Evolutionary conservation across 225 moss, liverwort and hornwort genomes (phyloP), one percentile per base, ranked within the genome.

Genomic region (Lunularia cruciata): DNA sequence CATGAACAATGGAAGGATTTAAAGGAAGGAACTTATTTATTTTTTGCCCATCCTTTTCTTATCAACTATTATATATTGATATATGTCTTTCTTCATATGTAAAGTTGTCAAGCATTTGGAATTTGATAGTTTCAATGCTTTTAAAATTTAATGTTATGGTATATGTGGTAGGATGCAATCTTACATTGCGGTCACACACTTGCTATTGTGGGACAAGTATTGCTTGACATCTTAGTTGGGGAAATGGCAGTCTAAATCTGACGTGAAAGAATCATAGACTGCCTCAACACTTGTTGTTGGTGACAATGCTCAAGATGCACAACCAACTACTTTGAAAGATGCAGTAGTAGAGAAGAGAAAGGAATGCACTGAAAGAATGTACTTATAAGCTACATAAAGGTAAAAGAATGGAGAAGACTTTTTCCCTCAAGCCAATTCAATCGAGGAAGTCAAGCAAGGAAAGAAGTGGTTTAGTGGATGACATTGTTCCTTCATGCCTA

Each of bases 381-480:
- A 84, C 37, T 80, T 88, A 70, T 78, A 88, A 75, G 83, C 73
- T 8, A 84, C 83, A 57, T 86, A 90, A 64, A 85, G 92, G 70
- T 75, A 76, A 83, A 90, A 63, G 85, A 86, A 75, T 49, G 69
- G 55, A 30, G 74, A 75, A 51, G 72, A 75, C 26, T 65, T 67
- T 33, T 25, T 84, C 47, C 78, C 79, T 33, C 88, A 86, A 75
- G 60, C 83, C 58, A 87, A 87, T 43, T 74, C 79, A 61, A 81
- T 86, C 66, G 95, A 92, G 74, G 95, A 95, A 73, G 95, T 95
- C 76, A 95, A 95, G 81, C 88, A 86, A 76, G 95, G 92, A 80
- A 84, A 92, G 74, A 84, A 92, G 72, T 95, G 92, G 95, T 87
- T 86, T 73, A 92, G 85, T 88, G 87, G 92, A 53, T 95, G 85